These are phyloP conservation scores for Candida railenensis DNA, from an alignment of 805 yeast species.

Conservation along the genomic window DNA sequence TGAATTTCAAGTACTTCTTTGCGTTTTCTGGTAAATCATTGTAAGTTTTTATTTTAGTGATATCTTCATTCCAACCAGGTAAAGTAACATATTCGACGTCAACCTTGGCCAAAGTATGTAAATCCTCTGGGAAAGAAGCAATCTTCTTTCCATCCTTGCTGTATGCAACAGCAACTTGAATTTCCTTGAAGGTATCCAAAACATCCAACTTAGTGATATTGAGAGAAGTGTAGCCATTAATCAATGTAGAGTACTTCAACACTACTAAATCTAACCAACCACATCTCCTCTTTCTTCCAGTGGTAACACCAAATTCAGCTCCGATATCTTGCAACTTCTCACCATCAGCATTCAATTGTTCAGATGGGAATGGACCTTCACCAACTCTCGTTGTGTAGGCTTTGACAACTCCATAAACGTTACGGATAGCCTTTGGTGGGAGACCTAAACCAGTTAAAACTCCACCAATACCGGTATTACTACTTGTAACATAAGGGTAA, in stretches of 20 bases:
- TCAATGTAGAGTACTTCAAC: conserved; percentile 81
- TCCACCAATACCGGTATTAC: conserved; percentile 96
- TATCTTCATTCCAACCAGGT: conserved; percentile 93
- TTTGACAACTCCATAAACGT: conserved; percentile 93
- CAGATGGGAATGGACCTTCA: conserved; percentile 99
- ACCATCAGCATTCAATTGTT: conserved; percentile 85
- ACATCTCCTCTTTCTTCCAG: conserved; percentile 98
- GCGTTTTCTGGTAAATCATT: conserved; percentile 88
- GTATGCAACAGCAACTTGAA: conserved; percentile 85
- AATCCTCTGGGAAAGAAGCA: conserved; percentile 89
- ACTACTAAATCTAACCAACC: conserved; percentile 99
- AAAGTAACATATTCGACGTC: conserved; percentile 89
- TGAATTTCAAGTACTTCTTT: conserved; percentile 75
- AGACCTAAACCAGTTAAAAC: conserved; percentile 95
- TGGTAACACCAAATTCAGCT: conserved; percentile 96
- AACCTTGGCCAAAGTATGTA: conserved; percentile 75
- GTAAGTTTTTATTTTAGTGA: conserved; percentile 66
- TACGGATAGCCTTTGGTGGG: conserved; percentile 82
- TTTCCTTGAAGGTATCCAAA: conserved; percentile 83
- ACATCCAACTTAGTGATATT: conserved; percentile 97
- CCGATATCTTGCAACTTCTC: conserved; percentile 88
- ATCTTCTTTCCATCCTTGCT: conserved; percentile 72
- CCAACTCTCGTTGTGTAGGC: conserved; percentile 99
- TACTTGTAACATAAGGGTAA: conserved; percentile 94
- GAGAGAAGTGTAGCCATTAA: conserved; percentile 92